A percentile compares a stretch with the other conserved stretches of the same genome.
Conservation (phyloP, 805 yeast species). For the Saturnispora hagleri region DNA sequence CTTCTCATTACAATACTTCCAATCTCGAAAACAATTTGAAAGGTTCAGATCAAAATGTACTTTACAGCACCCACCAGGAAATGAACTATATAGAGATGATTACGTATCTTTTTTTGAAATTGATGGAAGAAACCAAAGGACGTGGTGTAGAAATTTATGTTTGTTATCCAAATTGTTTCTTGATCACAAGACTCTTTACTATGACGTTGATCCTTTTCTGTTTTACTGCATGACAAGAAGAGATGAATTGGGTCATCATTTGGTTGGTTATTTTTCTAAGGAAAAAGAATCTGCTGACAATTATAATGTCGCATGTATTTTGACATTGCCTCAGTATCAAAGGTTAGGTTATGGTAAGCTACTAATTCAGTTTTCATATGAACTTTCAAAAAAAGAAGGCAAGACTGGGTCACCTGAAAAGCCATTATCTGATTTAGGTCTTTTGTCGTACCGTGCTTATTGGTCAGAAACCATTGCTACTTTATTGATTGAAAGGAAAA, state of each 20-base stretch:
- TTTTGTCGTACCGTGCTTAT: conserved; percentile 85
- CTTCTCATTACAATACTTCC: conserved; percentile 80
- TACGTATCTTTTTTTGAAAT: conserved; percentile 93
- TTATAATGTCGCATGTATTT: conserved; percentile 93
- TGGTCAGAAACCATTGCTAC: conserved; percentile 90
- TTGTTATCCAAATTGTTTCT: conserved; percentile 79
- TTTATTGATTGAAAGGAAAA: conserved; percentile 52
- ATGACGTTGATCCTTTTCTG: conserved; percentile 95
- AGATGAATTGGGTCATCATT: conserved; percentile 87
- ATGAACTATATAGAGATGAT: conserved; percentile 91
- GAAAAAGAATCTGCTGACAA: conserved; percentile 95
- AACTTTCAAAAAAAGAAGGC: conserved; percentile 76
- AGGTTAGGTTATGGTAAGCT: conserved; percentile 90
- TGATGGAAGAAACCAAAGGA: conserved; percentile 91
- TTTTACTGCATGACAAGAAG: conserved; percentile 92
- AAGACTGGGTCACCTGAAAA: conserved; percentile 96
- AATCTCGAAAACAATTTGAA: conserved; percentile 84
- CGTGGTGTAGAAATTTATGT: conserved; percentile 96
- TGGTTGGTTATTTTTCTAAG: conserved; percentile 93
- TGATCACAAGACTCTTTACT: conserved; percentile 93
- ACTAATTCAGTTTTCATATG: conserved; percentile 88
- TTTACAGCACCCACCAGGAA: conserved; percentile 95
- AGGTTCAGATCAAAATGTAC: conserved; percentile 83
- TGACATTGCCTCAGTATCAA: conserved; percentile 94
- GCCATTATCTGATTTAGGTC: conserved; percentile 90